Evolutionary conservation across 805 yeast genomes (phyloP).

Genomic region (Kluyveromyces wickerhamii): DNA sequence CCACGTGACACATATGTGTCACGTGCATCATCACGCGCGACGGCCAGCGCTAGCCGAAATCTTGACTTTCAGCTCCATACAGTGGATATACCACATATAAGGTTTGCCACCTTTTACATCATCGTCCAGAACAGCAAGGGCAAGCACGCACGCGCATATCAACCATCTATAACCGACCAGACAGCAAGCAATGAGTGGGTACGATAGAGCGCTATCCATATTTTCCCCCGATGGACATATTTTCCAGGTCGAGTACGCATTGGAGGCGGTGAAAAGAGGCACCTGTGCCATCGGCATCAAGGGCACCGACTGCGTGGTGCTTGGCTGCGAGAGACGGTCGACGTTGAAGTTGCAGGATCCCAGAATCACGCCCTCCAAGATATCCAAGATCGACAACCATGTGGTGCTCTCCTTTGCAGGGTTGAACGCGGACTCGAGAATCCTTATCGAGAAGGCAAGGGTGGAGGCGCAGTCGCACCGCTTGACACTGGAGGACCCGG

Average conservation of each 20-base stretch:
- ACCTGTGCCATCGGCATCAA: conserved; percentile 97
- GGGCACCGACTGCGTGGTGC: conserved; percentile 79
- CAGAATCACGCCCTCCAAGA: conserved; percentile 90
- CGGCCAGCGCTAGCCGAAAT: too few relatives aligned
- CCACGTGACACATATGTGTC: too few relatives aligned
- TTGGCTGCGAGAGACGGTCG: conserved; percentile 95
- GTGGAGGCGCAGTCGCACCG: conserved; percentile 94
- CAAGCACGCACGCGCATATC: too few relatives aligned
- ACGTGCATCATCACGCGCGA: too few relatives aligned
- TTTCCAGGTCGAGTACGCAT: conserved; percentile 96
- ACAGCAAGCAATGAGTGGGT: conserved; percentile 71
- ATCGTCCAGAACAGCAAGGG: too few relatives aligned
- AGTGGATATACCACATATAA: too few relatives aligned
- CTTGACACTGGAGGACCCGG: conserved; percentile 91
- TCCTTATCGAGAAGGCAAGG: conserved; percentile 89
- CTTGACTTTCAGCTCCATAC: too few relatives aligned
- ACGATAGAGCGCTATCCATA: conserved; percentile 97
- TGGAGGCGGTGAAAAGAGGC: conserved; percentile 96
- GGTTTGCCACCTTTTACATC: too few relatives aligned
- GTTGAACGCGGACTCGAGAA: conserved; percentile 95
- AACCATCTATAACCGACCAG: too few relatives aligned
- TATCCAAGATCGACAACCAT: conserved; percentile 85
- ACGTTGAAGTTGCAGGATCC: conserved; percentile 94
- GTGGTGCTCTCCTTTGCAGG: conserved; percentile 94
- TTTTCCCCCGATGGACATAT: conserved; percentile 99